These are phyloP conservation scores for Croton laevigatus DNA, from an alignment of 441 rosid species.

Conservation along the genomic window DNA sequence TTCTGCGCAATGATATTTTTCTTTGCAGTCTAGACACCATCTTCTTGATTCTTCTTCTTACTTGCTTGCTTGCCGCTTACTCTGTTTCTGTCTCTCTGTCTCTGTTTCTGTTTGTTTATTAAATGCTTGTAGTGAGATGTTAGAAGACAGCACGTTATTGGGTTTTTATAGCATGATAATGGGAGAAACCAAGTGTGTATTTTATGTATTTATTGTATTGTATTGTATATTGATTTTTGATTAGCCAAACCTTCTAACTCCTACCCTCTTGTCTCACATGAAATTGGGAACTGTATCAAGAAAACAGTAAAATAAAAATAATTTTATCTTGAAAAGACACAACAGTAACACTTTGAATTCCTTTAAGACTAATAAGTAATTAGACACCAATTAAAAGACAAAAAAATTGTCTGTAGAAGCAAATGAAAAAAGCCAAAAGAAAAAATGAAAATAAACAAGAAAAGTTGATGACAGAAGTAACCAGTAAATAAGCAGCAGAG, in stretches of 20 bases:
- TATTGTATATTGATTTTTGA: constrained; percentile 32
- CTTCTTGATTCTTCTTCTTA: constrained; percentile 18
- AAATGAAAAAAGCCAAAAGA: background rate
- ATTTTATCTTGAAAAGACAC: background rate
- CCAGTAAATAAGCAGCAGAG: background rate
- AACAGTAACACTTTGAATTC: background rate
- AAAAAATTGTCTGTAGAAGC: background rate
- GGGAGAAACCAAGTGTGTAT: constrained; percentile 12
- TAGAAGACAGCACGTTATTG: constrained; percentile 5
- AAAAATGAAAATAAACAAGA: background rate
- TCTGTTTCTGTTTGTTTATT: constrained; percentile 12
- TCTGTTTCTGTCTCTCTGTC: constrained; percentile 4
- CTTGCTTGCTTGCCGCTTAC: background rate
- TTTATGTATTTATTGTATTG: background rate
- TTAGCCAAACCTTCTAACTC: constrained; percentile 19
- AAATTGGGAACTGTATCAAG: constrained; percentile 18
- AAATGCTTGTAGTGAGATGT: constrained; percentile 14
- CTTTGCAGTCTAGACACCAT: constrained; percentile 49
- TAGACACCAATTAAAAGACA: constrained; percentile 14
- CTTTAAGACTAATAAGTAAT: too few species aligned
- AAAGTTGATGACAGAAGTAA: background rate
- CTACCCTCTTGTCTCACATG: constrained; percentile 28
- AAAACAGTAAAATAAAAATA: background rate
- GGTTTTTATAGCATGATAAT: constrained; percentile 31
- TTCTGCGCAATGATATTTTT: constrained; percentile 40